Evolutionary conservation across 2,329 filamentous ascomycete genomes (phyloP).

Genomic region (Dothideomycetes sp.): DNA sequence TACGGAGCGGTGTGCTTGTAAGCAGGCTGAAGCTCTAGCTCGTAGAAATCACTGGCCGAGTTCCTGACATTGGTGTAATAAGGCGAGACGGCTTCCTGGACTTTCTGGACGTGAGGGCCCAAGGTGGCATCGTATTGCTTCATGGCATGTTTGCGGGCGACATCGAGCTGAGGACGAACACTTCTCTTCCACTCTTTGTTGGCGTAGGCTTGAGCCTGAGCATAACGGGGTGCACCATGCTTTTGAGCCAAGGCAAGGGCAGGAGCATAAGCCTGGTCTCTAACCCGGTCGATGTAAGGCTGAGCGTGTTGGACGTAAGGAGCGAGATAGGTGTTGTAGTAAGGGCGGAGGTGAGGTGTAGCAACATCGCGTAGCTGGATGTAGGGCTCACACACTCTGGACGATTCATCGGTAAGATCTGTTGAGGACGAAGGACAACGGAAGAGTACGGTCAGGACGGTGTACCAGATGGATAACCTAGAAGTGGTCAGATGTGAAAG

Average conservation of each 20-base stretch:
- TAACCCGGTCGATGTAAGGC: conserved; percentile 58
- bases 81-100: conserved; percentile 50
- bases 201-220: conserved; percentile 57
- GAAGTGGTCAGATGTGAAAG: background rate
- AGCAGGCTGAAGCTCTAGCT: conserved; percentile 63
- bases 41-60: conserved; percentile 58
- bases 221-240: conserved; percentile 66
- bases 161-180: conserved; percentile 63
- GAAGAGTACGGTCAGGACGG: conserved; percentile 70
- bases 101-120: conserved; percentile 63
- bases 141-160: conserved; percentile 52
- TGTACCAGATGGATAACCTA: conserved; percentile 74
- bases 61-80: conserved; percentile 61
- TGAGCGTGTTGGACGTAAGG: conserved; percentile 69
- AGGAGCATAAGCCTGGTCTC: conserved; percentile 58
- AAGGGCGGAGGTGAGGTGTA: conserved; percentile 69
- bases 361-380: conserved; percentile 56
- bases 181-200: conserved; percentile 69
- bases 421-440: conserved; percentile 66
- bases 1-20: conserved; percentile 70
- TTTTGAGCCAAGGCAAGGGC: conserved; percentile 54
- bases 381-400: conserved; percentile 76
- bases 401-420: conserved; percentile 59
- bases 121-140: conserved; percentile 61
- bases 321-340: conserved; percentile 75